Percentiles rank a stretch among this genome's conserved stretches.
Conservation (phyloP, 2,329 filamentous ascomycete genomes). For the Diplodia sapinea region DNA sequence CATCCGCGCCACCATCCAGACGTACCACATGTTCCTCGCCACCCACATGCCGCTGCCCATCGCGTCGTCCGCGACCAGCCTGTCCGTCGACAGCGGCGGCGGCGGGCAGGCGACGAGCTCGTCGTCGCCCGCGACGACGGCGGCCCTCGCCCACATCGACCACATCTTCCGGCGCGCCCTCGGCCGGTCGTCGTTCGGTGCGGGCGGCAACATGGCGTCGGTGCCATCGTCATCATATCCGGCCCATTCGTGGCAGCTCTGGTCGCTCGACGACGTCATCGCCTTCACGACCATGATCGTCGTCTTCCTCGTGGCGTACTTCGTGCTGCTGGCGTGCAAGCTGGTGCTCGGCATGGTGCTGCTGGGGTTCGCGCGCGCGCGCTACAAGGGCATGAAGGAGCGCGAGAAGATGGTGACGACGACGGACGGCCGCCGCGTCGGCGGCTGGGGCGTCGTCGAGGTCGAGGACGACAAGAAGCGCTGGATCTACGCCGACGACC, state of each 20-base stretch:
- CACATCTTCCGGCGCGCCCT: constrained; percentile 77
- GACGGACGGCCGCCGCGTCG: constrained; percentile 72
- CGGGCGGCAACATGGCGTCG: constrained; percentile 38
- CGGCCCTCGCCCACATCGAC: constrained; percentile 80
- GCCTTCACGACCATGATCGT: constrained; percentile 81
- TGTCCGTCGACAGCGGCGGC: constrained; percentile 60
- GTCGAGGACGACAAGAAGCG: constrained; percentile 84
- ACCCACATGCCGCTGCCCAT: constrained; percentile 80
- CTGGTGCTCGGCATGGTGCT: constrained; percentile 87
- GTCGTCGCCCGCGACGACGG: constrained; percentile 73
- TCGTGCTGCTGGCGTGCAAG: constrained; percentile 54
- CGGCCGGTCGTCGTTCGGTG: constrained; percentile 72
- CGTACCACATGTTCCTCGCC: constrained; percentile 96
- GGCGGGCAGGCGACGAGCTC: constrained; percentile 38
- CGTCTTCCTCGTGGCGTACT: constrained; percentile 73
- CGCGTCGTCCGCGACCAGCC: constrained; percentile 68
- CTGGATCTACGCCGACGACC: constrained; percentile 87
- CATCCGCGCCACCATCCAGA: constrained; percentile 91
- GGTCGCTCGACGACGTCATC: constrained; percentile 74
- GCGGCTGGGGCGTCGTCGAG: constrained; percentile 84
- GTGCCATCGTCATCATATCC: constrained; percentile 34
- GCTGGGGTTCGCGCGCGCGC: constrained; percentile 75
- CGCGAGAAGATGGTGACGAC: constrained; percentile 64
- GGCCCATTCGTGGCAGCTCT: constrained; percentile 54
- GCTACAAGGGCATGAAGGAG: constrained; percentile 81